Evolutionary conservation across 2,329 filamentous ascomycete species (phyloP), one percentile per base, ranked within the genome.

Genomic region (Arthrobotrys conoides): DNA sequence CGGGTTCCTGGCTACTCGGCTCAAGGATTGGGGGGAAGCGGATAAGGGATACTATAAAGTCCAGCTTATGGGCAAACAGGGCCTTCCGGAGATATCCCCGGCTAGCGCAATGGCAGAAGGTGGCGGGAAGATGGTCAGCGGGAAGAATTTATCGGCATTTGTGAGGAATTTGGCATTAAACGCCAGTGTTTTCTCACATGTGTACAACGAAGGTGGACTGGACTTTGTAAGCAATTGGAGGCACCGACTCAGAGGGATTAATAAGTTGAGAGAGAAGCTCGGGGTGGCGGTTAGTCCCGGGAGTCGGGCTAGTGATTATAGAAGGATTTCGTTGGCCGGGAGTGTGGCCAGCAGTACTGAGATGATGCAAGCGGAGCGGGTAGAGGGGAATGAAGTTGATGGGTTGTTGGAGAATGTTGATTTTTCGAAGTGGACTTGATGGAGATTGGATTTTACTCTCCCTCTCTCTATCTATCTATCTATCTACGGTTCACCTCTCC

Each of bases 181-280:
- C 83, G 94, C 96, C 0, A 96, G 93, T 14, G 93, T 98, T 8
- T 97, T 98, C 93, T 97, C 83, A 91, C 97, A 82, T 88, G 96
- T 33, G 96, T 93, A 10, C 16, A 79, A 73, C 41, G 76, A 79
- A 20, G 73, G 73, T n/a, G 73, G 73, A n/a, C 57, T 66, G 38
- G 75, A 78, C 38, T 78, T 78, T 59, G 68, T 78, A 53, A 78
- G 75, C 22, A 93, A 93, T 8, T 98, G 96, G 96, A 90, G 93
- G 75, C 93, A 91, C 82, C 90, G 96, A 61, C 88, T 98, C 12
- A 90, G 92, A 61, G 92, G 95, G 83, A 96, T 99, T 83, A 91
- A 92, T 83, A 89, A 90, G 53, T 88, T 99, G 63, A 90, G 94
- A 30, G 93, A 96, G 75, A 89, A 88, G 76, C 88, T 91, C 6